Conservation (phyloP, 805 yeast species). For the Saccharomycopsis microspora region DNA sequence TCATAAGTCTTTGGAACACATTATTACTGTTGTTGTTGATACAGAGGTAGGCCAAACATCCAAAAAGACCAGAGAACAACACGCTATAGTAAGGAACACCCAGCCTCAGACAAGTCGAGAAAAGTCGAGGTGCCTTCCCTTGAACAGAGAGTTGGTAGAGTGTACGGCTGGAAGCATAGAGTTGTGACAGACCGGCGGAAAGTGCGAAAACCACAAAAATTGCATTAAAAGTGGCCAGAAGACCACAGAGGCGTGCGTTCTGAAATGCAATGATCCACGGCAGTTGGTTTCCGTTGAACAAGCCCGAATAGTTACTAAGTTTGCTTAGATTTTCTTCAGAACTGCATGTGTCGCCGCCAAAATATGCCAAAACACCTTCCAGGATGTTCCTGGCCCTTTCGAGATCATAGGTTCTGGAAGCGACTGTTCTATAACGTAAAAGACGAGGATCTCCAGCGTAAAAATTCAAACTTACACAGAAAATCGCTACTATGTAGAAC, state of each 20-base stretch:
- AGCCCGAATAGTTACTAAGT: background rate
- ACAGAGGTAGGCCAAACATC: constrained; percentile 40
- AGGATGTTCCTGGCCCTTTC: too few species aligned
- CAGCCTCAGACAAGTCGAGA: constrained; percentile 43
- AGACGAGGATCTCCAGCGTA: constrained; percentile 73
- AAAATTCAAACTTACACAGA: constrained; percentile 59
- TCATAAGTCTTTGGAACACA: constrained; percentile 45
- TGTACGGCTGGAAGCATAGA: constrained; percentile 52
- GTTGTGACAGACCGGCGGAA: constrained; percentile 44
- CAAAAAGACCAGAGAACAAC: constrained; percentile 40
- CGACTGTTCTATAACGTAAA: constrained; percentile 18
- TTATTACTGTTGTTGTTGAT: constrained; percentile 39
- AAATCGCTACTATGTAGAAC: constrained; percentile 54
- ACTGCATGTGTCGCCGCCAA: too few species aligned
- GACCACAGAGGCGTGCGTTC: constrained; percentile 37
- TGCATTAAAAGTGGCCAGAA: constrained; percentile 39
- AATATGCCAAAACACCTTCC: constrained; percentile 7
- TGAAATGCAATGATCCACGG: constrained; percentile 54
- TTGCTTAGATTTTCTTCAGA: constrained; percentile 19
- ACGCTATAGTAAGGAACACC: constrained; percentile 75
- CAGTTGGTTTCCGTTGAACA: constrained; percentile 37
- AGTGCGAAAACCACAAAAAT: constrained; percentile 43
- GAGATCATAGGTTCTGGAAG: too few species aligned
- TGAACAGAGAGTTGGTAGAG: constrained; percentile 42
- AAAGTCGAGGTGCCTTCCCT: constrained; percentile 49